Percentiles rank a stretch among this genome's conserved stretches.
Conservation (phyloP, 2,329 filamentous ascomycete genomes). For the Talaromyces funiculosus region DNA sequence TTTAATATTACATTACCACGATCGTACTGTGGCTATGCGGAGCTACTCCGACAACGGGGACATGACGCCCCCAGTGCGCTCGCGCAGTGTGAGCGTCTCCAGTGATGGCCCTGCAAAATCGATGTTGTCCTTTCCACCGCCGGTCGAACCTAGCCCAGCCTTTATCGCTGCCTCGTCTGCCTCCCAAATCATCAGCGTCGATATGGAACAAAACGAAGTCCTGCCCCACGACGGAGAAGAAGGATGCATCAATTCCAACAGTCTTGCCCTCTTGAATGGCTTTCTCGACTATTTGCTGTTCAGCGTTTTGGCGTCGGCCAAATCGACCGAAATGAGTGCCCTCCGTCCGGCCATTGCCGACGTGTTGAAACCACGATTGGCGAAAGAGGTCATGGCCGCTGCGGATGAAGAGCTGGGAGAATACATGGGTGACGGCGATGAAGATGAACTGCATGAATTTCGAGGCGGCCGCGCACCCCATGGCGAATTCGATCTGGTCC, state of each 20-base stretch:
- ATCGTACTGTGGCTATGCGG: background rate
- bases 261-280: constrained; percentile 72
- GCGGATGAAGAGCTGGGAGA: constrained; percentile 84
- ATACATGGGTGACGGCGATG: constrained; percentile 72
- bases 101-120: constrained; percentile 31
- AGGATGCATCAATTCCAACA: constrained; percentile 65
- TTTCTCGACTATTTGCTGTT: constrained; percentile 93
- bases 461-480: constrained; percentile 46
- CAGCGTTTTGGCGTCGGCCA: constrained; percentile 75
- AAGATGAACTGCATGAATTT: constrained; percentile 61
- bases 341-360: constrained; percentile 79
- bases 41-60: constrained; percentile 2
- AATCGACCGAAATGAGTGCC: constrained; percentile 67
- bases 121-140: constrained; percentile 57
- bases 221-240: constrained; percentile 62
- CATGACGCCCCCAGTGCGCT: constrained; percentile 26
- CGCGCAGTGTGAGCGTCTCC: constrained; percentile 37
- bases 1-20: background rate
- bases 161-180: constrained; percentile 87
- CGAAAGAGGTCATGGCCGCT: constrained; percentile 73
- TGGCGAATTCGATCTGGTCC: constrained; percentile 78
- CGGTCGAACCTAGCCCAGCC: constrained; percentile 69
- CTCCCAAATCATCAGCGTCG: constrained; percentile 83
- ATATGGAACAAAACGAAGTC: constrained; percentile 70
- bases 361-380: constrained; percentile 82